Base-by-base conservation (phyloP, 2,329 filamentous ascomycete genomes). In the Epichloe gansuensis region DNA sequence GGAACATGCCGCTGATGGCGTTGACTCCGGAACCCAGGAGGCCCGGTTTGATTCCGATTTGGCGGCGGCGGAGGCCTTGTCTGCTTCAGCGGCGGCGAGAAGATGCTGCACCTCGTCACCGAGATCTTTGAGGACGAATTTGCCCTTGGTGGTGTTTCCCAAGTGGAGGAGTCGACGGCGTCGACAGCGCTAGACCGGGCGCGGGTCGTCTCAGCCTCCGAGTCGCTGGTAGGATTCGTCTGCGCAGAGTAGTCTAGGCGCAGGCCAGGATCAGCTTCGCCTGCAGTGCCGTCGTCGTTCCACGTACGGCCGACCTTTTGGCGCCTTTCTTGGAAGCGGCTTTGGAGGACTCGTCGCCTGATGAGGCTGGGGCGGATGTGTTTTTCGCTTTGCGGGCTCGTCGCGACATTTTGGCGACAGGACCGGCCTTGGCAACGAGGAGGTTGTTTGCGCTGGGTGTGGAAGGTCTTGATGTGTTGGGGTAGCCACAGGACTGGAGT, bases 31-130 rank as follows among this genome's bases (percentile, higher is more conserved):
- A 83, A 31, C 86, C 86, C 12, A 96, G 80, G 13, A 96, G 72
- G 0, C 88, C 86, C 15, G 75, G 72, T 17, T 77, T 72, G 11
- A 58, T 50, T 75, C 75, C 2, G 73, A 62, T 48, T 78, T 76
- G n/a, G 69, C 58, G 2, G 69, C 58, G 2, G 69, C 65, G 2
- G 72, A 68, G 4, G 70, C 66, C 56, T 78, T 80, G 59, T 82
- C 82, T 9, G 80, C 80, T 60, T 89, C 83, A n/a, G 88, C 88
- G 23, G 84, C 81, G 37, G 88, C 82, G 45, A 98, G 75, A 53
- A 98, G 96, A 38, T 83, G 85, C 62, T 95, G 85, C 15, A 98
- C 89, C 69, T 98, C 90, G 59, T 95, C 89, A 56, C 91, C 91
- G 6, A 98, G 72, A 62, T 98, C 93, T 63, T 88, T 95, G 57